Evolutionary conservation across 129 eudicot genomes (phyloP).

Genomic region (Arctium lappa): DNA sequence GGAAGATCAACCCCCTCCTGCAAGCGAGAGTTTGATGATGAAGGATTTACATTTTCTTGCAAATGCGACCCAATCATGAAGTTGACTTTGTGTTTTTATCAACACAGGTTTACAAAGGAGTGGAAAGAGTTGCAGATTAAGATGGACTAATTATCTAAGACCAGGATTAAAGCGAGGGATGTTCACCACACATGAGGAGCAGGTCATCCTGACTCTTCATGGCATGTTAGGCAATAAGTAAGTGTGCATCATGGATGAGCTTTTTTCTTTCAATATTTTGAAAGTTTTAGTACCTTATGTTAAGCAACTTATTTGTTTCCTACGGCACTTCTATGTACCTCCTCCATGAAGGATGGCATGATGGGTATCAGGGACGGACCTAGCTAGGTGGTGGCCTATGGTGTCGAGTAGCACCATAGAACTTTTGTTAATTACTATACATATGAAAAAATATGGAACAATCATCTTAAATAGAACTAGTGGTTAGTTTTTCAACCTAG

Average conservation of each 20-base stretch:
- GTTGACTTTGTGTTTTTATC: constrained; percentile 12
- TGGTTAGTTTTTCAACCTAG: not conserved
- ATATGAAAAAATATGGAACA: not conserved
- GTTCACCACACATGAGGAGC: constrained; percentile 61
- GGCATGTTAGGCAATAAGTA: constrained; percentile 74
- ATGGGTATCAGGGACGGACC: not conserved
- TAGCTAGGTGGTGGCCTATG: not conserved
- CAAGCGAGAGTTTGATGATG: not conserved
- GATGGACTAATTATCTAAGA: constrained; percentile 83
- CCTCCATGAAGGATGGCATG: not conserved
- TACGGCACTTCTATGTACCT: not conserved
- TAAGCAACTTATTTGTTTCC: not conserved
- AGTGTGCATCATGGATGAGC: constrained; percentile 1
- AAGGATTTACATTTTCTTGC: not conserved
- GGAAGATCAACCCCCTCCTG: not conserved
- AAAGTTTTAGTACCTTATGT: not conserved
- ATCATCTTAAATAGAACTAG: not conserved
- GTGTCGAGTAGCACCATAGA: not conserved
- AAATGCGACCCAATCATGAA: not conserved
- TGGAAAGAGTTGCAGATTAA: constrained; percentile 89
- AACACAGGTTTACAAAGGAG: constrained; percentile 67
- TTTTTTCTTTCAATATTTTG: not conserved
- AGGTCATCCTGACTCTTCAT: constrained; percentile 56
- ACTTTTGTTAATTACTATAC: not conserved
- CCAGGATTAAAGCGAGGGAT: constrained; percentile 81